phyloP scores from a whole-genome alignment of 2,329 filamentous ascomycete species.

The Nemania sp. region DNA sequence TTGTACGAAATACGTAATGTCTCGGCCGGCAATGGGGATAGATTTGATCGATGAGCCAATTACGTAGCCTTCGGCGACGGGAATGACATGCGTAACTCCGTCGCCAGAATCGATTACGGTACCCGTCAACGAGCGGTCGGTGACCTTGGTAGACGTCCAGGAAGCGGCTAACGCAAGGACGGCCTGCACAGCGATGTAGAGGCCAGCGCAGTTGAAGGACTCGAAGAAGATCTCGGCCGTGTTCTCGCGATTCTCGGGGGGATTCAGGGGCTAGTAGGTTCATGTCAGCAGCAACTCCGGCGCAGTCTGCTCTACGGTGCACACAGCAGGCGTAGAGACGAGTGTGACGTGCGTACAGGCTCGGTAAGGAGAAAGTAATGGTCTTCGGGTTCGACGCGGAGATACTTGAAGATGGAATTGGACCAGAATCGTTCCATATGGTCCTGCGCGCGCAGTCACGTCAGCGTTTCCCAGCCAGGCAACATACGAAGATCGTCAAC shows the following conservation, averaged over 20 bases:
- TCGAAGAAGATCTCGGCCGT: slow-evolving; percentile 99
- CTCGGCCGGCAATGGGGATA: slow-evolving; percentile 94
- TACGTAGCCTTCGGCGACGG: slow-evolving; percentile 97
- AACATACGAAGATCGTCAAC: not conserved
- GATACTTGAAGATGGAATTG: slow-evolving; percentile 99
- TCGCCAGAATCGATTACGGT: slow-evolving; percentile 99
- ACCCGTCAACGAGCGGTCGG: slow-evolving; percentile 91
- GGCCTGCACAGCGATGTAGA: slow-evolving; percentile 98
- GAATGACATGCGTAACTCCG: slow-evolving; percentile 98
- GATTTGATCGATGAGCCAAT: slow-evolving; percentile 99
- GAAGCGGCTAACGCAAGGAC: slow-evolving; percentile 95
- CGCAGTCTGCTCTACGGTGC: not conserved
- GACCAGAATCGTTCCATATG: slow-evolving; percentile 99
- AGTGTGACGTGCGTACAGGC: slow-evolving; percentile 67
- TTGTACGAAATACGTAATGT: slow-evolving; percentile 99
- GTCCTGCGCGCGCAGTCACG: slow-evolving; percentile 64
- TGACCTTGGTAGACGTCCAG: slow-evolving; percentile 98
- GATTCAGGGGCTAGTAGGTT: slow-evolving; percentile 78
- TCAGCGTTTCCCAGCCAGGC: slow-evolving; percentile 8
- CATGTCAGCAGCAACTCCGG: slow-evolving; percentile 14
- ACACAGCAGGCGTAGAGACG: not conserved
- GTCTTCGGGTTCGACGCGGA: slow-evolving; percentile 96
- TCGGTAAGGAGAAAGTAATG: slow-evolving; percentile 98
- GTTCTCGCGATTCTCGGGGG: slow-evolving; percentile 97
- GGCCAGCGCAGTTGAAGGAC: slow-evolving; percentile 97